A percentile compares a stretch with the other conserved stretches of the same genome.
These are phyloP conservation scores for Melocanna baccifera DNA, from an alignment of 176 grass and related monocot genomes.

Conservation along the genomic window DNA sequence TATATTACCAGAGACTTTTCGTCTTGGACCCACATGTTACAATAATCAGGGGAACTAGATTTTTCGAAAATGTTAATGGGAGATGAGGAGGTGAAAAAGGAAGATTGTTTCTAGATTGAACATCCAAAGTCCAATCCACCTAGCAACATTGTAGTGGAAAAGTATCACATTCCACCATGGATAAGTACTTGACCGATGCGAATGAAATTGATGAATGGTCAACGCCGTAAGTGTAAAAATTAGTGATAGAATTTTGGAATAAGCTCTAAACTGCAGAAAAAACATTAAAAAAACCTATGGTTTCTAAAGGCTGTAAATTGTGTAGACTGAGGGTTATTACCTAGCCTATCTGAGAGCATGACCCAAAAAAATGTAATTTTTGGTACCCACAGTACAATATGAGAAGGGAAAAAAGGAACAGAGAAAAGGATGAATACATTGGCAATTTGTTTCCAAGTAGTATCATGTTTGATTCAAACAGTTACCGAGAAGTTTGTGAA, in stretches of 20 bases:
- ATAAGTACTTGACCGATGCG: background rate
- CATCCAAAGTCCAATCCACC: slow-evolving; percentile 27
- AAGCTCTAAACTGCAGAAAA: background rate
- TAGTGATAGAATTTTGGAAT: background rate
- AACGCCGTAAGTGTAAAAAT: background rate
- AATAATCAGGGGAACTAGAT: background rate
- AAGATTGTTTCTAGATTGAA: slow-evolving; percentile 21
- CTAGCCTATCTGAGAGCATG: background rate
- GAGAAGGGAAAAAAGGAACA: background rate
- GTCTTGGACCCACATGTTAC: background rate
- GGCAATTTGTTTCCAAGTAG: background rate
- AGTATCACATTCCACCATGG: slow-evolving; percentile 41
- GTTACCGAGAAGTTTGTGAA: background rate
- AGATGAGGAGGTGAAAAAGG: slow-evolving; percentile 9
- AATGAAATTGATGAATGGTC: slow-evolving; percentile 14
- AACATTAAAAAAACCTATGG: background rate
- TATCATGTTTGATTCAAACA: background rate
- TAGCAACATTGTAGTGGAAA: slow-evolving; percentile 10
- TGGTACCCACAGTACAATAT: background rate
- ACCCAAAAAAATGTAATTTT: background rate
- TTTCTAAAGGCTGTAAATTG: background rate
- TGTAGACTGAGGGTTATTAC: background rate
- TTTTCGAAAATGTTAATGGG: slow-evolving; percentile 26
- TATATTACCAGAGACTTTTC: background rate
- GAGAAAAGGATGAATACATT: background rate